Evolutionary conservation across 306 rosid species (phyloP), one percentile per base, ranked within the genome.

Genomic region (Rosa lucieae): DNA sequence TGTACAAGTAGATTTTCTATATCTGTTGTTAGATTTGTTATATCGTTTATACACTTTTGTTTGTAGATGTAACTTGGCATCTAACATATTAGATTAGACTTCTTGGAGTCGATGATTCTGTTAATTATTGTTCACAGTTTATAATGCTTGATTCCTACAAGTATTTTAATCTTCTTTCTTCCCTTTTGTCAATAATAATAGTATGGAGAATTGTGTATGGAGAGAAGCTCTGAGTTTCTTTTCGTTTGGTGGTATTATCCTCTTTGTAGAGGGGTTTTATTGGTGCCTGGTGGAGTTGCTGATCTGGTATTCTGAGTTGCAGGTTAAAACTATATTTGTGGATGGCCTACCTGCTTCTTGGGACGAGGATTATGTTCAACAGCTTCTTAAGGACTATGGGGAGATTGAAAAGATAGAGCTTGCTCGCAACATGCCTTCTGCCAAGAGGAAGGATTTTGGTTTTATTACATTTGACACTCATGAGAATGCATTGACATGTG

Each of bases 381-480:
- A 73, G 70, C 89, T 91, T 85, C 96, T 96, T 40, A 93, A 91
- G 83, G 88, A 85, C 56, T 91, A 87, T 84, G 99, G 98, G 15
- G 89, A 84, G 76, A 73, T 96, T 81, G 96, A 90, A 58, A 93
- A 93, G 90, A 72, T 93, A 83, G 97, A 91, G 79, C 96, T 96
- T 79, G 98, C 99, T 0, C 89, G 99, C 75, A 96, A 93, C 84
- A 96, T 96, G 99, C 97, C 99, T 37, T 92, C 97, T 39, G 99
- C 98, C 11, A 95, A 93, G 74, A 89, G 99, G 82, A 96, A 85
- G 82, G 99, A 96, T 84, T 96, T 93, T 80, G 99, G 99, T 58
- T 96, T 96, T 89, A 88, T 96, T 75, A 91, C 98, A 75, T 96
- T 96, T 83, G 93, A 87, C 84, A 80, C 98, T 47, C 97, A 91